Conservation (phyloP, 2,329 filamentous ascomycete genomes). For the Exophiala sp. region DNA sequence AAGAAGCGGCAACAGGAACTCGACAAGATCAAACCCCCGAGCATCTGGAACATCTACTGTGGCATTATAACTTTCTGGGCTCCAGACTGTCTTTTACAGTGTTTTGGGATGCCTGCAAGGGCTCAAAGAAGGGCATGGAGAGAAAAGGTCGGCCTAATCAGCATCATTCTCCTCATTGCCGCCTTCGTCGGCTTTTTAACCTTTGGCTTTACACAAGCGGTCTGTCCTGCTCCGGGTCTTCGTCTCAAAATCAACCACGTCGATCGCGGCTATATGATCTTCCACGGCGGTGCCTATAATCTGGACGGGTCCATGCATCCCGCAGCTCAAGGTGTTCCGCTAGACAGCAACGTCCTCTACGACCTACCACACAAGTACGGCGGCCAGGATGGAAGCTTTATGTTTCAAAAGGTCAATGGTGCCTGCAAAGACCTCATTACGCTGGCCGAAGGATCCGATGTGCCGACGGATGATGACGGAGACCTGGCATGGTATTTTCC, state of each 20-base stretch:
- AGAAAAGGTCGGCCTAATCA: constrained; percentile 95
- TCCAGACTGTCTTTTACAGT: constrained; percentile 74
- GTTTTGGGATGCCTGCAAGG: constrained; percentile 77
- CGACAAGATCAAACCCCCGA: constrained; percentile 68
- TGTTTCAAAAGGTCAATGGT: constrained; percentile 98
- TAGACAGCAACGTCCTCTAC: constrained; percentile 72
- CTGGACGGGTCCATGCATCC: constrained; percentile 72
- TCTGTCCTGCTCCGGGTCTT: constrained; percentile 67
- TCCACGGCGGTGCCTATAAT: constrained; percentile 87
- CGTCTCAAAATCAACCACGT: constrained; percentile 81
- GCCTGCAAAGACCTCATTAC: constrained; percentile 90
- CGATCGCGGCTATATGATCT: constrained; percentile 80
- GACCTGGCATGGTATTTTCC: constrained; percentile 97
- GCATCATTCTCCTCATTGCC: constrained; percentile 84
- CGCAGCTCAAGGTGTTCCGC: constrained; percentile 68
- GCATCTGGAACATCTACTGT: constrained; percentile 93
- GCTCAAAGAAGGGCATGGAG: constrained; percentile 90
- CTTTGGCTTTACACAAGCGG: constrained; percentile 87
- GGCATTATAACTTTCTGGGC: constrained; percentile 91
- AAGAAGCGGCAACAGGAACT: constrained; percentile 53
- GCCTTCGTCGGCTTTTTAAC: constrained; percentile 88
- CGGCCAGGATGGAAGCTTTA: constrained; percentile 89
- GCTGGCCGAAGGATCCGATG: constrained; percentile 60
- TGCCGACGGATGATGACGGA: constrained; percentile 66
- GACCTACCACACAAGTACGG: constrained; percentile 75